phyloP scores from a whole-genome alignment of 1,284 basidiomycete genomes.

The Cerrena zonata region DNA sequence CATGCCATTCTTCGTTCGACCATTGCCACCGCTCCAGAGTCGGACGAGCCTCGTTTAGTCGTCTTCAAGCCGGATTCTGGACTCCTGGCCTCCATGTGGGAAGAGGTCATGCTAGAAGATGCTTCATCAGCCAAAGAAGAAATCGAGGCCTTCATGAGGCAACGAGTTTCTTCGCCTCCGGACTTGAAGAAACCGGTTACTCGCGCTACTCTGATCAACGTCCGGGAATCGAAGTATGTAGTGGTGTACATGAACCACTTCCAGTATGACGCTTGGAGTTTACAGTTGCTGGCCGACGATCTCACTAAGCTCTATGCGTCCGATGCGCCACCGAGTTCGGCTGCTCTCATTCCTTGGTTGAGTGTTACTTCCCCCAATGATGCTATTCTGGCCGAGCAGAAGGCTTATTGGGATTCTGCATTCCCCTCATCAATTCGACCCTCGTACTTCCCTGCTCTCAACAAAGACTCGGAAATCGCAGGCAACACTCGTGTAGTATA shows the following conservation, averaged over 20 bases:
- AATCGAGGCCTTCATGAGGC: slow-evolving; percentile 29
- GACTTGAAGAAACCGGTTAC: slow-evolving; percentile 29
- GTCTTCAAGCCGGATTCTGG: slow-evolving; percentile 28
- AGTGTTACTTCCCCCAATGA: slow-evolving; percentile 21
- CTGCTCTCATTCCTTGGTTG: slow-evolving; percentile 32
- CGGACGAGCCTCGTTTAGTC: slow-evolving; percentile 31
- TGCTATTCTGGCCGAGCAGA: slow-evolving; percentile 28
- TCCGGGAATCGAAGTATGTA: slow-evolving; percentile 27
- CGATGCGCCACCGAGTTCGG: slow-evolving; percentile 21
- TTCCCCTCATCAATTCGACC: slow-evolving; percentile 28
- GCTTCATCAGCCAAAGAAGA: slow-evolving; percentile 10
- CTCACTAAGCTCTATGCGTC: slow-evolving; percentile 33
- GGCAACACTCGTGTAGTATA: slow-evolving; percentile 16
- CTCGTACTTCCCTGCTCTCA: slow-evolving; percentile 29
- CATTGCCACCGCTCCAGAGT: slow-evolving; percentile 27
- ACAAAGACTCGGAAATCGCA: slow-evolving; percentile 1
- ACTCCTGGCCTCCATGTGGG: slow-evolving; percentile 13
- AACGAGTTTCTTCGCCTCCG: slow-evolving; percentile 32
- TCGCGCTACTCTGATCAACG: slow-evolving; percentile 30
- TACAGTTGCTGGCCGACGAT: slow-evolving; percentile 39
- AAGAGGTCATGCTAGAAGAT: slow-evolving; percentile 20
- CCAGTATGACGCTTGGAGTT: slow-evolving; percentile 48
- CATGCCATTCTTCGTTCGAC: slow-evolving; percentile 42
- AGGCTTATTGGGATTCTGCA: slow-evolving; percentile 35
- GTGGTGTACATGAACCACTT: slow-evolving; percentile 44